Evolutionary conservation across 352 stramenopile genomes (phyloP).

Genomic region (Pythium periplocum): DNA sequence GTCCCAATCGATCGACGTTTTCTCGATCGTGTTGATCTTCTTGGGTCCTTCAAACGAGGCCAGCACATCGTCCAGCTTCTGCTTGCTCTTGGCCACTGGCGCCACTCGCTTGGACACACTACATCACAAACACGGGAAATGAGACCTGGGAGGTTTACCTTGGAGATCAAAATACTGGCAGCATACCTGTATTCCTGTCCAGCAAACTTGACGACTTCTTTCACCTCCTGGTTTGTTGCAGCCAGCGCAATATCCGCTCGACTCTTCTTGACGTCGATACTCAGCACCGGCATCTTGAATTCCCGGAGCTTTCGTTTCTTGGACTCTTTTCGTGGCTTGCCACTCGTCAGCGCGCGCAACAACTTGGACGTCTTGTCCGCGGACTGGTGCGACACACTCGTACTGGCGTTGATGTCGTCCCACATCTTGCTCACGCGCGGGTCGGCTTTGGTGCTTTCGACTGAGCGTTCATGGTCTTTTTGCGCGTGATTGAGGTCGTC

Average conservation of each 20-base stretch:
- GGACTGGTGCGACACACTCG: constrained; percentile 44
- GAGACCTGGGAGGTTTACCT: not conserved
- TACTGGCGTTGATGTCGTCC: constrained; percentile 60
- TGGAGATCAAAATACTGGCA: no score
- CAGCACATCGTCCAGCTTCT: constrained; percentile 82
- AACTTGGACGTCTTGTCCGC: constrained; percentile 49
- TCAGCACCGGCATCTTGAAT: constrained; percentile 67
- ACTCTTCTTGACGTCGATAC: constrained; percentile 53
- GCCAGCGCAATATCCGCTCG: constrained; percentile 34
- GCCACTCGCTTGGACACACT: constrained; percentile 22
- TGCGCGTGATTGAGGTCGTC: no score
- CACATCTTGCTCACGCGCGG: constrained; percentile 45
- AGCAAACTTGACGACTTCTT: constrained; percentile 80
- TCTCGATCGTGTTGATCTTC: constrained; percentile 94
- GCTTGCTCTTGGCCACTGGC: constrained; percentile 15
- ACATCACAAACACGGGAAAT: not conserved
- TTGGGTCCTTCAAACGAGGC: constrained; percentile 82
- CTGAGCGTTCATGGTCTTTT: no score
- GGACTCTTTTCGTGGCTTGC: constrained; percentile 33
- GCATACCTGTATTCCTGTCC: constrained; percentile 73
- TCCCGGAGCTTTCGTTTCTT: constrained; percentile 68
- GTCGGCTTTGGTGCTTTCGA: constrained; percentile 22
- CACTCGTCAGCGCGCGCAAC: constrained; percentile 43
- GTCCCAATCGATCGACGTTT: constrained; percentile 94
- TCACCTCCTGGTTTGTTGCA: constrained; percentile 16